Base-by-base conservation (phyloP, 495 filamentous ascomycete species). In the Penicillium canescens region DNA sequence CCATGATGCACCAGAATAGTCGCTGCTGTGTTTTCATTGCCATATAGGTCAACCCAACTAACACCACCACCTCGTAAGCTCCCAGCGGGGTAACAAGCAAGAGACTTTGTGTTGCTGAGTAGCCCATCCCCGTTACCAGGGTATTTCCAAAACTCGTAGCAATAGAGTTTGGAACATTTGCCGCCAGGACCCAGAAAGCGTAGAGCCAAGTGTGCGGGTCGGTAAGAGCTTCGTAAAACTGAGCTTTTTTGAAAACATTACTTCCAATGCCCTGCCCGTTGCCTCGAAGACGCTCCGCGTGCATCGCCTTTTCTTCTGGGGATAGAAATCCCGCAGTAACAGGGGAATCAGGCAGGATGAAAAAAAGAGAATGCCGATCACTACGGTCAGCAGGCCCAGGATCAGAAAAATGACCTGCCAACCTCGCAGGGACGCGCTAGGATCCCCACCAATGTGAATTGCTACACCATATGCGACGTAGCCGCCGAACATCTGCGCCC, bases 341-440 rank as follows among this genome's bases (percentile, higher is more conserved):
- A 39, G 85, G 84, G 42, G 76, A 83, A 58, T 88, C 83, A 1
- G 83, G 85, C 50, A 88, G 70, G 24, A 81, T 60, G 50, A 73
- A 81, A 26, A 84, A 56, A 87, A 81, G 6, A 81, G 20, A 13
- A 78, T 55, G 21, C 82, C 80, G 52, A 82, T 69, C 1, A 72
- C 56, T 1, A 71, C 61, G 5, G 83, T 86, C 23, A 85, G 65
- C 4, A 82, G 65, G 9, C 84, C 83, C 13, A 78, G 78, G 28
- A 83, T 75, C 11, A 86, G 72, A 57, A 86, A 86, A 72, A 86
- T 85, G 52, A 79, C 71, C 24, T 73, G 66, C 84, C 83, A 86
- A 12, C 83, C 79, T 3, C 67, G 62, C 5, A 86, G 65, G 1
- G 44, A 26, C 11, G 44, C 26, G 31, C 14, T 46, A 9, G 44